Evolutionary conservation across 495 filamentous ascomycete species (phyloP), one percentile per base, ranked within the genome.

Genomic region (Penicillium arizonense): DNA sequence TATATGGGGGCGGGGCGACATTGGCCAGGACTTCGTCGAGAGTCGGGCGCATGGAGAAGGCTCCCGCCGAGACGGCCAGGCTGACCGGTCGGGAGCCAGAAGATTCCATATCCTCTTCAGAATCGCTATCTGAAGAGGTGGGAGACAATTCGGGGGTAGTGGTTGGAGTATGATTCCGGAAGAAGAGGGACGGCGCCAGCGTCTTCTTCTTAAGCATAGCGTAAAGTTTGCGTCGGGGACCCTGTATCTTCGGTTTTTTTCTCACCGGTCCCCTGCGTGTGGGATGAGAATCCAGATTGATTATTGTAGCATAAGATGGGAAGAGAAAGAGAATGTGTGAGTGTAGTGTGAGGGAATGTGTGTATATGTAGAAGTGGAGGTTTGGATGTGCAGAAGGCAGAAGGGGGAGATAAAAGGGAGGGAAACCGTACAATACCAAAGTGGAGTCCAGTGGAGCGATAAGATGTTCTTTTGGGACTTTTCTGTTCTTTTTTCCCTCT

Each of bases 1-100:
- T 97, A 78, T 92, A 97, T 58, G 95, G 95, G 35, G 90, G 85
- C 1, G 90, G 87, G 47, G 95, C 88, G 20, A 82, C 83, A 64
- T 96, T 91, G 35, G 88, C 84, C 39, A 99, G 80, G 12, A 99
- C 91, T 56, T 97, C 92, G 43, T 86, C 76, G 43, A 99, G 74
- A 28, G 89, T 88, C 13, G 95, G 95, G 53, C 87, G 81, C 64
- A 88, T 87, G 16, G 85, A 86, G 57, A 84, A 89, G 33, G 81
- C 80, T 55, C 84, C 84, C 34, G 71, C 55, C 24, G 82, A 78
- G 70, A 86, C 82, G 30, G 80, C 70, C 44, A 88, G 73, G 70
- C 83, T 88, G 51, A 82, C 69, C 20, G 86, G 84, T 66, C 81
- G 78, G 49, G 81, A 79, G 54, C 77, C 80, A 48, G 70, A 67